A percentile compares a stretch with the other conserved stretches of the same genome.
phyloP scores from a whole-genome alignment of 176 grass and related monocot species.

The Lolium rigidum region DNA sequence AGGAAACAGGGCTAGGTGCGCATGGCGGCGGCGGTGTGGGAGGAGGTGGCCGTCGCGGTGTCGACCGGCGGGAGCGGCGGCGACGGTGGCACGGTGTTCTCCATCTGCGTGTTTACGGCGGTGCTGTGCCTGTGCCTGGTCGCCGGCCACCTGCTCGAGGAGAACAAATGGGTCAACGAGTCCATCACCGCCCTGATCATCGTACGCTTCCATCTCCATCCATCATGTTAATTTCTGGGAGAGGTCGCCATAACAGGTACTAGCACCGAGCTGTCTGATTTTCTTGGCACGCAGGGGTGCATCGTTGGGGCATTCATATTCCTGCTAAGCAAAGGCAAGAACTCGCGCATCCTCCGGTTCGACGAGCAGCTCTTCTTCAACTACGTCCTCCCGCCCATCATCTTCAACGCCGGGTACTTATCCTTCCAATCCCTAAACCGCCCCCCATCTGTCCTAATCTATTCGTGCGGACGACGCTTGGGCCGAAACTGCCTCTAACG shows the following conservation, averaged over 20 bases:
- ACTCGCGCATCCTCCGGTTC: conserved; percentile 82
- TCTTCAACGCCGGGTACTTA: conserved; percentile 87
- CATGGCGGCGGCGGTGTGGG: conserved; percentile 32
- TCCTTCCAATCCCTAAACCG: neutral
- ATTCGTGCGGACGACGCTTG: too few species aligned
- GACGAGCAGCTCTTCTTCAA: conserved; percentile 94
- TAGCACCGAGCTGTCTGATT: neutral
- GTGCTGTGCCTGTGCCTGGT: conserved; percentile 82
- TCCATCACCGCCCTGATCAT: conserved; percentile 75
- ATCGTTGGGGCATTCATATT: conserved; percentile 68
- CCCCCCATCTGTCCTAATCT: too few species aligned
- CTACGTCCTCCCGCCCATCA: conserved; percentile 86
- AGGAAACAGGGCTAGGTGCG: neutral
- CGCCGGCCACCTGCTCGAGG: conserved; percentile 71
- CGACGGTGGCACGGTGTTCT: conserved; percentile 56
- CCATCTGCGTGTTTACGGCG: conserved; percentile 75
- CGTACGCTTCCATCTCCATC: conserved; percentile 37
- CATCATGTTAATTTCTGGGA: neutral
- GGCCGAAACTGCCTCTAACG: too few species aligned
- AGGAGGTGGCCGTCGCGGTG: neutral
- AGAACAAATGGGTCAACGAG: conserved; percentile 86
- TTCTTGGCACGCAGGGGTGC: conserved; percentile 56
- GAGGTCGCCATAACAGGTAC: too few species aligned
- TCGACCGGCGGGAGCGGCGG: conserved; percentile 29
- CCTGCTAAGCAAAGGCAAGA: conserved; percentile 63